Conservation (phyloP, 169 alveolate genomes). For the Plasmodium falciparum region DNA sequence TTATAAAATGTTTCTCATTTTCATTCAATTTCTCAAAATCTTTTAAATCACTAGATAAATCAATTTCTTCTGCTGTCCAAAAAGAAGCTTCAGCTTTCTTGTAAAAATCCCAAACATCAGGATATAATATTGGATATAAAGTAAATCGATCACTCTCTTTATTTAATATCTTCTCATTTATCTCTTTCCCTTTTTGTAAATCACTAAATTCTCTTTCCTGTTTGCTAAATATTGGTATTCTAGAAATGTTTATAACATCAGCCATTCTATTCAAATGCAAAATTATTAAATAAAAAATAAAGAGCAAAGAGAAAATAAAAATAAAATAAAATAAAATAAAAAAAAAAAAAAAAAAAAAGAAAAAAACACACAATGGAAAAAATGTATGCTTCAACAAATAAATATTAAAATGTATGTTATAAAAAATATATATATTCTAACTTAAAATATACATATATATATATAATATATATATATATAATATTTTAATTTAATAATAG, state of each 20-base stretch:
- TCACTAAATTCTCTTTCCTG: conserved; percentile 72
- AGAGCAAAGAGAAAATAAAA: neutral
- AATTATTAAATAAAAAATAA: neutral
- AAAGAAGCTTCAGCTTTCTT: conserved; percentile 98
- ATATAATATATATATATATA: too few species aligned
- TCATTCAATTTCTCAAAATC: conserved; percentile 95
- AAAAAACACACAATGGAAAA: neutral
- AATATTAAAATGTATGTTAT: neutral
- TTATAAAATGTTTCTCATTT: conserved; percentile 95
- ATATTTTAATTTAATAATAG: too few species aligned
- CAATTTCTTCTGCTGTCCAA: conserved; percentile 99
- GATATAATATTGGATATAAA: conserved; percentile 91
- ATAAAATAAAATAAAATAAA: neutral
- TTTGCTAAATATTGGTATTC: conserved; percentile 36
- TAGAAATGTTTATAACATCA: conserved; percentile 60
- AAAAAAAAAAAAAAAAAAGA: neutral
- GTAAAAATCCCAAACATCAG: conserved; percentile 97
- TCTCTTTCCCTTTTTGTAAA: conserved; percentile 63
- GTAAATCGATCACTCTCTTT: conserved; percentile 49
- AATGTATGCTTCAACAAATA: neutral
- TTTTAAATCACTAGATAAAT: conserved; percentile 93
- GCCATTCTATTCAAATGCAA: conserved; percentile 28
- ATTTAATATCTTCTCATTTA: conserved; percentile 64
- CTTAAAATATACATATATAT: too few species aligned
- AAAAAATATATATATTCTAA: too few species aligned